Evolutionary conservation across 106 monocot genomes (phyloP), one percentile per base, ranked within the genome.

Genomic region (Acorus calamus): DNA sequence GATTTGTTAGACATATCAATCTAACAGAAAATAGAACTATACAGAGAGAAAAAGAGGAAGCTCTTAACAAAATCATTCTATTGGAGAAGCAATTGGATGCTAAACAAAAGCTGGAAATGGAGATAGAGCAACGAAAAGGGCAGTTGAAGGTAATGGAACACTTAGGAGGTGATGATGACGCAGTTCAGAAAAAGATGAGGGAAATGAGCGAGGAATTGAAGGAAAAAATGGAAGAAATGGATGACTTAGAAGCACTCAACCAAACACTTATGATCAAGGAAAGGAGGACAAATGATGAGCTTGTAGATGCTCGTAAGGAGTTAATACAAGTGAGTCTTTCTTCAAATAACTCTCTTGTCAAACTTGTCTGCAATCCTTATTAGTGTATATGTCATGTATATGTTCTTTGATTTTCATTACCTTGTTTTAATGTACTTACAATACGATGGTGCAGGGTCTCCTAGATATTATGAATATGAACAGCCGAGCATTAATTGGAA

Each of bases 21-120:
- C 28, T 28, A 28, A 28, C 28, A 1, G 28, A 28, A 28, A 28
- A 28, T 60, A 49, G 3, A 12, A 59, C 11, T 50, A n/a, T 77
- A 65, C 65, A 94, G 94, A 81, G 70, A 60, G 89, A 89, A 73
- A 89, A 86, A 59, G 94, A 89, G 50, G 86, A 71, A 57, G 81
- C 77, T 59, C 59, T 86, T 10, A 6, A 66, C 9, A 82, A 60
- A 78, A 75, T 94, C 58, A 73, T 84, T 59, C 64, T 77, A 49
- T 47, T 89, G 53, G 94, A 94, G 63, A 89, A 76, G 59, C 60
- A 84, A 46, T 14, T 89, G n/a, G 78, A 89, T 14, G 59, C 86
- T 44, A 94, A 80, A 49, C 86, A 86, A 66, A 66, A 86, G 53
- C 53, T 89, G 46, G 79, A 94, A 61, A 67, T 94, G 52, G 94